Percentiles rank a stretch among this genome's conserved stretches.
Conservation (phyloP, 306 rosid species). For the Heteromeles arbutifolia region DNA sequence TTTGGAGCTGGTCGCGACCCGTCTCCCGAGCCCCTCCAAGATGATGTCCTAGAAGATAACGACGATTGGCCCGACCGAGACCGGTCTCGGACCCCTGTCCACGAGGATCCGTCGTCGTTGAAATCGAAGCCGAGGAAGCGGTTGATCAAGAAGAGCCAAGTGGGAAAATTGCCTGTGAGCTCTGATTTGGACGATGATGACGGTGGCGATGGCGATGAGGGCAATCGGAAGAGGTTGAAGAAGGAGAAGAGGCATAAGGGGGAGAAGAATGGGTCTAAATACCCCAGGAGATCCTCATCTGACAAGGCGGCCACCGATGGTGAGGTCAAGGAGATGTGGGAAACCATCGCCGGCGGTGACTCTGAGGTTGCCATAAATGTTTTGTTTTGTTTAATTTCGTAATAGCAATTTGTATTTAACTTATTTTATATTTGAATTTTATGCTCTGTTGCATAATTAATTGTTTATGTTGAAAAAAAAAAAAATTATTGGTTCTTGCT, state of each 20-base stretch:
- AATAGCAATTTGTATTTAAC: not conserved
- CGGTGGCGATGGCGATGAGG: constrained; percentile 45
- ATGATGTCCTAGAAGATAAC: constrained; percentile 39
- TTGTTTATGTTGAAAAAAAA: not conserved
- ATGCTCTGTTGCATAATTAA: not conserved
- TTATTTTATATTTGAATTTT: not conserved
- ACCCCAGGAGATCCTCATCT: constrained; percentile 48
- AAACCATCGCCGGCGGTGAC: constrained; percentile 73
- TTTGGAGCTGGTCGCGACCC: constrained; percentile 61
- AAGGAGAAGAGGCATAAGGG: constrained; percentile 73
- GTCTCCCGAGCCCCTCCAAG: constrained; percentile 62
- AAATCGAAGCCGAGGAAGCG: constrained; percentile 78
- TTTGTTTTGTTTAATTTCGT: not conserved
- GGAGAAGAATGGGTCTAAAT: constrained; percentile 54
- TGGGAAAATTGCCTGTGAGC: constrained; percentile 33
- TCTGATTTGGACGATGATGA: constrained; percentile 48
- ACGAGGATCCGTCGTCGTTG: constrained; percentile 44
- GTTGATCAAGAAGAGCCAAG: constrained; percentile 65
- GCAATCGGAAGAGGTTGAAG: constrained; percentile 38
- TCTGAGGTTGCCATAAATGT: constrained; percentile 56
- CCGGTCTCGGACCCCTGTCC: constrained; percentile 76
- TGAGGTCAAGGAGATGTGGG: constrained; percentile 99
- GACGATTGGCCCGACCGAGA: constrained; percentile 54
- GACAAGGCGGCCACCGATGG: constrained; percentile 71
- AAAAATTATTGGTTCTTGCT: not conserved